Evolutionary conservation across 805 yeast species (phyloP).

Genomic region (Candida namnaoensis): DNA sequence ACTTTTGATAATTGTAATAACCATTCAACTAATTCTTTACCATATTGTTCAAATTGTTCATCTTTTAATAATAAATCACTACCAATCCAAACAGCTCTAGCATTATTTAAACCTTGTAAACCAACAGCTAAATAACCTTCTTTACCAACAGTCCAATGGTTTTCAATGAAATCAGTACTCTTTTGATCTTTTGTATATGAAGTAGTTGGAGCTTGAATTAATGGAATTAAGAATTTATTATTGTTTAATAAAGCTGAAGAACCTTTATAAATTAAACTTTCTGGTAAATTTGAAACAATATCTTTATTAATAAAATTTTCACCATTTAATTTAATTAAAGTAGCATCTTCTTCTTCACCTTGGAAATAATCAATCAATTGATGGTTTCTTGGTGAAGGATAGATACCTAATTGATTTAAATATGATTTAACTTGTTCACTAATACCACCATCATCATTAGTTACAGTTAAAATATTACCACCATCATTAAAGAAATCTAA

Average conservation of each 20-base stretch:
- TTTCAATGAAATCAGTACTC: slow-evolving; percentile 34
- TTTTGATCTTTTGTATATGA: slow-evolving; percentile 45
- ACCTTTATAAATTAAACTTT: slow-evolving; percentile 32
- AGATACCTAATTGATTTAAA: slow-evolving; percentile 74
- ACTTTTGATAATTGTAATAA: slow-evolving; percentile 62
- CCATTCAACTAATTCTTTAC: slow-evolving; percentile 54
- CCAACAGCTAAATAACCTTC: slow-evolving; percentile 73
- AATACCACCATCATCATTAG: slow-evolving; percentile 34
- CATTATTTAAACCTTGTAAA: slow-evolving; percentile 71
- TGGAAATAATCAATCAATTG: slow-evolving; percentile 58
- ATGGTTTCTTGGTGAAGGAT: slow-evolving; percentile 71
- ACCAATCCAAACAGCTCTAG: slow-evolving; percentile 82
- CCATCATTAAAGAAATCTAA: slow-evolving; percentile 53
- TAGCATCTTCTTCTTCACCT: slow-evolving; percentile 16
- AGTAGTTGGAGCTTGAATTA: slow-evolving; percentile 57
- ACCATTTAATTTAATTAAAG: slow-evolving; percentile 9
- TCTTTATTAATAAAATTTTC: slow-evolving; percentile 10
- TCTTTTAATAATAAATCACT: slow-evolving; percentile 43
- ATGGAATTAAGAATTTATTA: slow-evolving; percentile 61
- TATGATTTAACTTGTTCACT: slow-evolving; percentile 60
- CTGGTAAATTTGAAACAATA: slow-evolving; percentile 15
- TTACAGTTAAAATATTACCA: slow-evolving; percentile 67
- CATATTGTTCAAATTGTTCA: slow-evolving; percentile 20
- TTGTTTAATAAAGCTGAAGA: slow-evolving; percentile 65
- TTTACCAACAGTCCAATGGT: slow-evolving; percentile 70